These are phyloP conservation scores for Ormosia emarginata DNA, from an alignment of 306 rosid species.

Conservation along the genomic window DNA sequence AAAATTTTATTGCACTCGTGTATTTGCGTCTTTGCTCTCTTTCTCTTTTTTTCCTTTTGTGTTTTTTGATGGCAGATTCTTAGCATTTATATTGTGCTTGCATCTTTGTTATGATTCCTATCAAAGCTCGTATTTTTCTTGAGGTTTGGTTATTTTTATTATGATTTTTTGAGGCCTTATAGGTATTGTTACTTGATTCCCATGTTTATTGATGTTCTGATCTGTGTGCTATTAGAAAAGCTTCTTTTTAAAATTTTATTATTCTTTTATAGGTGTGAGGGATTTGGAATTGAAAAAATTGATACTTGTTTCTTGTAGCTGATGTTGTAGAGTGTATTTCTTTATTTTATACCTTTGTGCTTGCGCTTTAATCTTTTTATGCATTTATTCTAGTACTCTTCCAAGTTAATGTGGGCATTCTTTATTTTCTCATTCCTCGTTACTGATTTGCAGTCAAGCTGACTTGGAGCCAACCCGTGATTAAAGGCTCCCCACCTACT, in stretches of 20 bases:
- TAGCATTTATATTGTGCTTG: conserved; percentile 3
- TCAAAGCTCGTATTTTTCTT: neutral
- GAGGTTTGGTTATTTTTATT: neutral
- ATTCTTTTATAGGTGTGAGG: neutral
- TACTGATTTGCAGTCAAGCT: conserved; percentile 69
- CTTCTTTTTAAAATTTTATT: neutral
- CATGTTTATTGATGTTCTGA: neutral
- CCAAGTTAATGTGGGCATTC: conserved; percentile 18
- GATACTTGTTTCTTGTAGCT: neutral
- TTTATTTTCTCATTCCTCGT: conserved; percentile 24
- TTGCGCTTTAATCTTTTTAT: neutral
- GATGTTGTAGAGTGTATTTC: neutral
- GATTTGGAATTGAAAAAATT: neutral
- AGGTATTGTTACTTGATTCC: neutral
- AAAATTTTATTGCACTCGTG: neutral
- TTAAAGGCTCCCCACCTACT: conserved; percentile 74
- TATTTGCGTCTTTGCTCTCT: conserved; percentile 12
- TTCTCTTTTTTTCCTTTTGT: neutral
- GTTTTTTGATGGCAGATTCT: neutral
- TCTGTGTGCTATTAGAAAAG: neutral
- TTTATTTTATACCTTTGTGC: neutral
- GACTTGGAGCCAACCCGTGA: conserved; percentile 75
- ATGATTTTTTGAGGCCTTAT: neutral
- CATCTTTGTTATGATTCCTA: neutral
- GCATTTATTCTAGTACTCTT: conserved; percentile 4